Evolutionary conservation across 176 grass and related monocot species (phyloP).

Genomic region (Elymus sibiricus): DNA sequence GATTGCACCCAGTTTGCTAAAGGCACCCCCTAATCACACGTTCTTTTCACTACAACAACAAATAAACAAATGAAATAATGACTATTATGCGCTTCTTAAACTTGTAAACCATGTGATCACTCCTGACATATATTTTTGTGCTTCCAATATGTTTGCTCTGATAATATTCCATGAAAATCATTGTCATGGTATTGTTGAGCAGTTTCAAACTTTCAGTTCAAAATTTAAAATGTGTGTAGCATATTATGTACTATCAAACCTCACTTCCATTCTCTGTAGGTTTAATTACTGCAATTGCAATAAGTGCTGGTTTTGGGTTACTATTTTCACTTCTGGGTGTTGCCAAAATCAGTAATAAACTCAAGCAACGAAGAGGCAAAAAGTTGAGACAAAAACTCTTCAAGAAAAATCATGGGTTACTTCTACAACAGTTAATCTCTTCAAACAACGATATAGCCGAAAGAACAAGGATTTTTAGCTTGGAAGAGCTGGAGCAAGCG

Average conservation of each 20-base stretch:
- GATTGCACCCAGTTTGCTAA: too few relatives aligned
- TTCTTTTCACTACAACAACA: too few relatives aligned
- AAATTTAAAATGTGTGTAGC: too few relatives aligned
- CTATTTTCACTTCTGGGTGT: slow-evolving; percentile 25
- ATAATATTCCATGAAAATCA: neutral
- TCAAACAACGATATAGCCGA: slow-evolving; percentile 44
- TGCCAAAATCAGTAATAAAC: slow-evolving; percentile 10
- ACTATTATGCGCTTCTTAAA: neutral
- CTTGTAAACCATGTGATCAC: too few relatives aligned
- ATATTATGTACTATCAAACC: neutral
- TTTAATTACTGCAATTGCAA: slow-evolving; percentile 30
- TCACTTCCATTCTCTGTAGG: neutral
- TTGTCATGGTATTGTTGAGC: neutral
- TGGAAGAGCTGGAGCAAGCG: slow-evolving; percentile 41
- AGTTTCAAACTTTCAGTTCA: neutral
- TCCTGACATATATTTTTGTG: neutral
- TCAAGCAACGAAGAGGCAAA: slow-evolving; percentile 19
- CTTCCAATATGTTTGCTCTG: neutral
- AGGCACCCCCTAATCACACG: too few relatives aligned
- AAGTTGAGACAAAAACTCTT: slow-evolving; percentile 32
- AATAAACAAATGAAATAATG: too few relatives aligned
- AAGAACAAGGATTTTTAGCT: slow-evolving; percentile 45
- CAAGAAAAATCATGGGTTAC: slow-evolving; percentile 44
- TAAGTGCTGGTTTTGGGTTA: slow-evolving; percentile 30
- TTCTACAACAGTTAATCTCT: slow-evolving; percentile 42